phyloP scores from a whole-genome alignment of 2,329 filamentous ascomycete genomes.

The Dactylellina cionopaga region DNA sequence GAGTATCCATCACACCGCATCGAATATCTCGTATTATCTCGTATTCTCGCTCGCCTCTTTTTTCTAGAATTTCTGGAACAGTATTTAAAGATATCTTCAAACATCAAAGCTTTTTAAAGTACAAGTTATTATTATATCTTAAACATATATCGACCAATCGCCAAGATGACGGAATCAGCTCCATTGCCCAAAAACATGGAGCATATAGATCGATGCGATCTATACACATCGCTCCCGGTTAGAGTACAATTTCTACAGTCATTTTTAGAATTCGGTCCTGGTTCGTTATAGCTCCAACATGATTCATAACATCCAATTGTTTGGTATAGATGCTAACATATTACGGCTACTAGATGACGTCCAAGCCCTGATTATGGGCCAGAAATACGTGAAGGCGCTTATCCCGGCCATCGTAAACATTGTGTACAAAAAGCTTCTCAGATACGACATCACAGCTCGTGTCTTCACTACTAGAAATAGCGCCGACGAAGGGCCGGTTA shows the following conservation, averaged over 20 bases:
- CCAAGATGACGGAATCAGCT: too few species aligned
- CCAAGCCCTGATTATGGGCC: constrained; percentile 73
- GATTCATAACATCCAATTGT: neutral
- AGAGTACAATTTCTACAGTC: constrained; percentile 77
- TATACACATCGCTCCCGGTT: constrained; percentile 76
- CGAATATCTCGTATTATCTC: too few species aligned
- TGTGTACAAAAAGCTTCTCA: constrained; percentile 81
- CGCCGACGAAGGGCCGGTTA: constrained; percentile 73
- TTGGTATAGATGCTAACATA: constrained; percentile 20
- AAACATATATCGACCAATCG: too few species aligned
- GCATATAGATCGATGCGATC: constrained; percentile 75
- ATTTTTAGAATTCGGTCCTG: constrained; percentile 77
- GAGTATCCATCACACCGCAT: constrained; percentile 21
- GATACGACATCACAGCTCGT: constrained; percentile 82
- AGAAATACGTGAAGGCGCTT: constrained; percentile 81
- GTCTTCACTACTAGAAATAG: constrained; percentile 73
- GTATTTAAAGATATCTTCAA: neutral
- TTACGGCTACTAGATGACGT: constrained; percentile 69
- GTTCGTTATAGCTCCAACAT: constrained; percentile 64
- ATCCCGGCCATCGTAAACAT: constrained; percentile 86
- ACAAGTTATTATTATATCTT: too few species aligned
- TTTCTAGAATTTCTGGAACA: constrained; percentile 11
- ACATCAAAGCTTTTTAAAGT: constrained; percentile 2
- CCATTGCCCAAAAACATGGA: constrained; percentile 58
- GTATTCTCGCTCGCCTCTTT: constrained; percentile 9